phyloP scores from a whole-genome alignment of 352 stramenopile species.

The Pythium phragmiticola region DNA sequence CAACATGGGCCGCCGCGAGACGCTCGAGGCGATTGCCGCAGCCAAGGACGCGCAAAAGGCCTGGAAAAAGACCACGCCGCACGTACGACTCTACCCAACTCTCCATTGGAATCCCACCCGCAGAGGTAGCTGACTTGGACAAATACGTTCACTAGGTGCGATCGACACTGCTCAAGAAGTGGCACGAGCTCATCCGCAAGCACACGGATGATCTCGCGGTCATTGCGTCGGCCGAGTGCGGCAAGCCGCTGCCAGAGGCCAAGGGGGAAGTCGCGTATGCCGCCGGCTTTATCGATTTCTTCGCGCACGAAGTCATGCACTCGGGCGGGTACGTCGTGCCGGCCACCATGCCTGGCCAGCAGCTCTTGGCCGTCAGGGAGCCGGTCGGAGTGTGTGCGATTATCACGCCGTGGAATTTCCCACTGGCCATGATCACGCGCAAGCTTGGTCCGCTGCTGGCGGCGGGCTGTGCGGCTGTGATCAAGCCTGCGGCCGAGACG shows the following conservation, averaged over 20 bases:
- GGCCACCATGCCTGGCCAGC: slow-evolving; percentile 41
- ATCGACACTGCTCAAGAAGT: slow-evolving; percentile 78
- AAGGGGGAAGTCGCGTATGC: slow-evolving; percentile 94
- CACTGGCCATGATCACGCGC: slow-evolving; percentile 97
- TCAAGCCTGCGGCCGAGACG: slow-evolving; percentile 96
- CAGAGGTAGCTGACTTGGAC: not conserved
- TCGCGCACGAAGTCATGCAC: slow-evolving; percentile 93
- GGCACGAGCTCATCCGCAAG: slow-evolving; percentile 63
- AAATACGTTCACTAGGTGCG: slow-evolving; percentile 30
- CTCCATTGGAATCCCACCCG: not conserved
- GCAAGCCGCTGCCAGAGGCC: slow-evolving; percentile 95
- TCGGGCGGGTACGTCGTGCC: slow-evolving; percentile 83
- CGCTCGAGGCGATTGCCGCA: slow-evolving; percentile 65
- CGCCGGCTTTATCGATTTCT: slow-evolving; percentile 95
- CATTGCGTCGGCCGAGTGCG: slow-evolving; percentile 97
- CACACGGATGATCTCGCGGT: slow-evolving; percentile 78
- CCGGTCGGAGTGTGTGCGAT: slow-evolving; percentile 94
- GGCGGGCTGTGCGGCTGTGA: slow-evolving; percentile 93
- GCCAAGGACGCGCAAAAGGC: slow-evolving; percentile 60
- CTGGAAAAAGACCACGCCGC: slow-evolving; percentile 72
- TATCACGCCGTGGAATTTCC: slow-evolving; percentile 99
- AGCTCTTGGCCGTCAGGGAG: slow-evolving; percentile 85
- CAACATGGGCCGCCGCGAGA: slow-evolving; percentile 68
- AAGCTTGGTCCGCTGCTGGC: slow-evolving; percentile 94
- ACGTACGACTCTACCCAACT: slow-evolving; percentile 28